Percentiles rank a stretch among this genome's conserved stretches.
phyloP scores from a whole-genome alignment of 2,329 filamentous ascomycete species.

The Pseudogymnoascus sp. region DNA sequence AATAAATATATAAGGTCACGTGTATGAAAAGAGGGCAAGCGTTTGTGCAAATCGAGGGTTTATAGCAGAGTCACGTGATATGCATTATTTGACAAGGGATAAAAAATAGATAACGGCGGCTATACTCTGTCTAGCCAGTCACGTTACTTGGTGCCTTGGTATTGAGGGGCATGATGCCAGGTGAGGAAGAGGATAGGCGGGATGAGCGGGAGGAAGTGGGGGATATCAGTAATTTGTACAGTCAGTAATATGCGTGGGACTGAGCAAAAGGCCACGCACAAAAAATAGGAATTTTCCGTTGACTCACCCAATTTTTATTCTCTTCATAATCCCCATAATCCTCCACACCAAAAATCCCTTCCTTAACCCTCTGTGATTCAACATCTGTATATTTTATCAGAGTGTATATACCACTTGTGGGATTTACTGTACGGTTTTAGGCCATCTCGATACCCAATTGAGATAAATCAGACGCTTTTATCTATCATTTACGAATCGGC shows the following conservation, averaged over 20 bases:
- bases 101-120: background rate
- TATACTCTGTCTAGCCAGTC: slow-evolving; percentile 7
- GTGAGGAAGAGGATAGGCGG: slow-evolving; percentile 4
- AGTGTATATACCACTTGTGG: background rate
- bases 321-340: background rate
- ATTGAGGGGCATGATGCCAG: background rate
- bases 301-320: slow-evolving; percentile 5
- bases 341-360: background rate
- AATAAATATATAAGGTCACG: background rate
- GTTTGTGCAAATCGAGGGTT: background rate
- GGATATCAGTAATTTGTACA: slow-evolving; percentile 5
- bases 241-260: background rate
- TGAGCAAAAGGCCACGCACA: slow-evolving; percentile 2
- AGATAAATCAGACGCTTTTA: slow-evolving; percentile 1
- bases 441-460: background rate
- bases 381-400: slow-evolving; percentile 2
- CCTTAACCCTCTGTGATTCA: background rate
- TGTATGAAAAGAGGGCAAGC: background rate
- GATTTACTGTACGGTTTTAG: background rate
- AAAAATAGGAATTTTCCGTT: slow-evolving; percentile 8
- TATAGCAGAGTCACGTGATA: background rate
- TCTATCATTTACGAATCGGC: background rate
- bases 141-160: slow-evolving; percentile 1
- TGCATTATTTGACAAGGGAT: background rate
- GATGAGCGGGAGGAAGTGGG: slow-evolving; percentile 1